Evolutionary conservation across 306 rosid genomes (phyloP).

Genomic region (Malus sieversii): DNA sequence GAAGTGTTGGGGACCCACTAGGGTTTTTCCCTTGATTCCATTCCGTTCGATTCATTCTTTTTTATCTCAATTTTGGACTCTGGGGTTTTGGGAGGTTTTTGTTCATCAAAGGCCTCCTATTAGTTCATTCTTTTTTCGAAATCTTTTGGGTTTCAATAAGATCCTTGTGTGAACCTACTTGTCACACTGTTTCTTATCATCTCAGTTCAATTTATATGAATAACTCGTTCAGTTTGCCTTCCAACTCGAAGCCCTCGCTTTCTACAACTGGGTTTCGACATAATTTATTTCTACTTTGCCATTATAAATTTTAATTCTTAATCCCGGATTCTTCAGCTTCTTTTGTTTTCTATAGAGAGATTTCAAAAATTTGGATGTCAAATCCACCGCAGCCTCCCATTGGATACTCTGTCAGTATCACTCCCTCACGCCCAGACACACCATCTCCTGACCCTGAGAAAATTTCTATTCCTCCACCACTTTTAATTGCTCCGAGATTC

Average conservation of each 20-base stretch:
- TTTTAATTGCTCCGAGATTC: slow-evolving; percentile 40
- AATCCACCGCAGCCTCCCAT: slow-evolving; percentile 57
- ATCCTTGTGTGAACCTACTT: slow-evolving; percentile 23
- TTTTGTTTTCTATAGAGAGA: slow-evolving; percentile 9
- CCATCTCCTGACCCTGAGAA: slow-evolving; percentile 36
- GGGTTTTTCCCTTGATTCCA: slow-evolving; percentile 1
- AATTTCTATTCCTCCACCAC: slow-evolving; percentile 39
- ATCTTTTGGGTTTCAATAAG: slow-evolving; percentile 16
- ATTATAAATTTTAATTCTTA: slow-evolving; percentile 21
- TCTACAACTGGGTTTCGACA: slow-evolving; percentile 3
- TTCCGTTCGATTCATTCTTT: slow-evolving; percentile 2
- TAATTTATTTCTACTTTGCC: slow-evolving; percentile 19
- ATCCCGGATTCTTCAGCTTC: slow-evolving; percentile 23
- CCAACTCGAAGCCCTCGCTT: background rate
- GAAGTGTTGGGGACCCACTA: slow-evolving; percentile 6
- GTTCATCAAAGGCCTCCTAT: slow-evolving; percentile 3
- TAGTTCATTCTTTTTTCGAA: background rate
- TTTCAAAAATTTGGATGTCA: slow-evolving; percentile 43
- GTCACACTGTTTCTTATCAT: slow-evolving; percentile 9
- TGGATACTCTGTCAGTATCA: slow-evolving; percentile 36
- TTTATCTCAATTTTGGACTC: background rate
- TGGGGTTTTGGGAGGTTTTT: slow-evolving; percentile 29
- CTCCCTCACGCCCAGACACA: slow-evolving; percentile 38
- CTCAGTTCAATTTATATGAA: background rate
- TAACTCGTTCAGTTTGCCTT: background rate